Evolutionary conservation across 331 rosid genomes (phyloP).

Genomic region (Malus hybrid): DNA sequence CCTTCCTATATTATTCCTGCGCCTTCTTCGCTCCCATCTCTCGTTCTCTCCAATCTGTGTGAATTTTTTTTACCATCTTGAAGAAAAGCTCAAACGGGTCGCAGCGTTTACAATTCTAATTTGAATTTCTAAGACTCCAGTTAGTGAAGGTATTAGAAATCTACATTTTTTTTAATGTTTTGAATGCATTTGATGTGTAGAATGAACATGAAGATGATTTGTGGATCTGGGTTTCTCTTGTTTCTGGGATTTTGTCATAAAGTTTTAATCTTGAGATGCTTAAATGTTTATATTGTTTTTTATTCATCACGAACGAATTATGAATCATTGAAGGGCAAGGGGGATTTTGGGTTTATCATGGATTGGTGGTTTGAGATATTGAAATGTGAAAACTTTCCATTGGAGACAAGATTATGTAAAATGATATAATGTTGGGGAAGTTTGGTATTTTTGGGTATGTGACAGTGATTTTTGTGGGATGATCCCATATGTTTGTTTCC

Average conservation of each 20-base stretch:
- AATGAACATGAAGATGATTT: background rate
- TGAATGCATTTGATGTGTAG: background rate
- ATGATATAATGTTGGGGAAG: background rate
- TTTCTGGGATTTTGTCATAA: background rate
- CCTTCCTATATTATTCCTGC: background rate
- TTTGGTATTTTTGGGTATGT: background rate
- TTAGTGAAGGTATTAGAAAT: background rate
- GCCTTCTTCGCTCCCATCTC: constrained; percentile 2
- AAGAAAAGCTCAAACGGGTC: constrained; percentile 3
- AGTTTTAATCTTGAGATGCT: background rate
- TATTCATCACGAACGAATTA: background rate
- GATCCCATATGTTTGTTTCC: background rate
- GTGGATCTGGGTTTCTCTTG: background rate
- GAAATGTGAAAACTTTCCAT: background rate
- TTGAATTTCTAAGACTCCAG: constrained; percentile 3
- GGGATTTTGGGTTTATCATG: background rate
- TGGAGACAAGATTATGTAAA: background rate
- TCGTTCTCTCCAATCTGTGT: background rate
- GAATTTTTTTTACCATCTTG: background rate
- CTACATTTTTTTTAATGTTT: background rate
- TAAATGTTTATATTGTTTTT: background rate
- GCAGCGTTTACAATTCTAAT: constrained; percentile 7
- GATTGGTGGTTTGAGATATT: background rate
- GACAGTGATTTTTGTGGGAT: background rate
- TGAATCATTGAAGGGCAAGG: background rate